Percentiles rank a stretch among this genome's conserved stretches.
phyloP scores from a whole-genome alignment of 768 basidiomycete genomes.

The Termitomyces sp. region DNA sequence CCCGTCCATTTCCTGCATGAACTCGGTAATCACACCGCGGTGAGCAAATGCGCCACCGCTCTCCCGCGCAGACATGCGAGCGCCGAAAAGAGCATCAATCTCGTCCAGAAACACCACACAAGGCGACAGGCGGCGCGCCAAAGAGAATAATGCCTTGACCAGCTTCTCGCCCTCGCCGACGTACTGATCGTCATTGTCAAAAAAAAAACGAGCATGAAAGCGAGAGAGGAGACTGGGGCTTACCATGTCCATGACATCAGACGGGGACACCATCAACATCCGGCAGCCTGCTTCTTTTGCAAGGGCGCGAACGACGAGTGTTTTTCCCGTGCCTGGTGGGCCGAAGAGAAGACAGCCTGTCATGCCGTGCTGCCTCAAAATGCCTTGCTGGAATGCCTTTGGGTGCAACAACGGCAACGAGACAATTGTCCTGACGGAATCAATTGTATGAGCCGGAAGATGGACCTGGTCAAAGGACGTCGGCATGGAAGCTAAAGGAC shows the following conservation, averaged over 20 bases:
- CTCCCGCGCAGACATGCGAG: conserved; percentile 70
- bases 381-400: conserved; percentile 80
- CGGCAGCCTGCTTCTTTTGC: conserved; percentile 92
- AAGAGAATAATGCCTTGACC: conserved; percentile 81
- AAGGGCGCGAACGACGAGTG: conserved; percentile 81
- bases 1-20: conserved; percentile 98
- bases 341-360: conserved; percentile 90
- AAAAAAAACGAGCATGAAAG: not conserved
- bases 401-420: conserved; percentile 86
- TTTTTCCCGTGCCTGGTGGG: conserved; percentile 88
- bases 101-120: conserved; percentile 95
- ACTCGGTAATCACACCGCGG: conserved; percentile 84
- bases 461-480: conserved; percentile 88
- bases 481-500: conserved; percentile 53
- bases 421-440: conserved; percentile 87
- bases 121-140: conserved; percentile 81
- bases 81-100: conserved; percentile 89
- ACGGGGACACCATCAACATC: conserved; percentile 87
- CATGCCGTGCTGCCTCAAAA: conserved; percentile 89
- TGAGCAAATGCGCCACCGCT: conserved; percentile 80
- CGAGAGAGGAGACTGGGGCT: conserved; percentile 12
- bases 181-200: conserved; percentile 40
- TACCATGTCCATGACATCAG: conserved; percentile 97
- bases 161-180: conserved; percentile 89
- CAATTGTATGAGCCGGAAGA: conserved; percentile 82